Evolutionary conservation across 352 stramenopile genomes (phyloP).

Genomic region (Phytophthora cryptogea): DNA sequence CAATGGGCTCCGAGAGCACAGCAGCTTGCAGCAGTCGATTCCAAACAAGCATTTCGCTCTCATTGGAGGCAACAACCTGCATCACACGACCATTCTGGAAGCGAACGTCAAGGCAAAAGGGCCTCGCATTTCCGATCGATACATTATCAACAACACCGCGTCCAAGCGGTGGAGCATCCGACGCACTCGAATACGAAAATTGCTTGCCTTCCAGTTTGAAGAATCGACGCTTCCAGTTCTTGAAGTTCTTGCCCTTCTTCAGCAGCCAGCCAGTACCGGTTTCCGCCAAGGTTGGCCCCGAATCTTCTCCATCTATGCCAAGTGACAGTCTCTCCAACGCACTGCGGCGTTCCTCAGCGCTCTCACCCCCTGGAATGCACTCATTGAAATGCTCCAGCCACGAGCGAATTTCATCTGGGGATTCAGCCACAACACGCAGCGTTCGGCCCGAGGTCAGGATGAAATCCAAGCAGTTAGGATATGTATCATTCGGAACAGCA

Average conservation of each 20-base stretch:
- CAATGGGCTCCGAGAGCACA: slow-evolving; percentile 37
- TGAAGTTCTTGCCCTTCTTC: slow-evolving; percentile 69
- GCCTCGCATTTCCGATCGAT: slow-evolving; percentile 58
- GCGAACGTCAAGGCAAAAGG: slow-evolving; percentile 68
- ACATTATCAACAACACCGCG: slow-evolving; percentile 58
- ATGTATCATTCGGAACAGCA: slow-evolving; percentile 46
- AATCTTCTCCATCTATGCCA: slow-evolving; percentile 15
- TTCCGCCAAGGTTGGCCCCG: slow-evolving; percentile 31
- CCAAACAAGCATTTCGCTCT: slow-evolving; percentile 68
- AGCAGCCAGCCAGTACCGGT: slow-evolving; percentile 49
- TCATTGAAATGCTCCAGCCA: slow-evolving; percentile 61
- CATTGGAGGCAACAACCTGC: slow-evolving; percentile 52
- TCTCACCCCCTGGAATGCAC: slow-evolving; percentile 25
- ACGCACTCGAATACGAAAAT: slow-evolving; percentile 58
- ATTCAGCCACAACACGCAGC: slow-evolving; percentile 69
- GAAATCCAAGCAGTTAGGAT: slow-evolving; percentile 76
- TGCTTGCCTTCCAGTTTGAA: slow-evolving; percentile 62
- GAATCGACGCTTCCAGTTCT: slow-evolving; percentile 70
- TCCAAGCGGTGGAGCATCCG: slow-evolving; percentile 45
- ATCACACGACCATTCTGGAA: slow-evolving; percentile 73
- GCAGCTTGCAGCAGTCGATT: slow-evolving; percentile 55
- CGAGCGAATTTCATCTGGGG: slow-evolving; percentile 57
- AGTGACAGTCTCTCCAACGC: slow-evolving; percentile 31
- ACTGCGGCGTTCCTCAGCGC: slow-evolving; percentile 27
- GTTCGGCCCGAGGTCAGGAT: slow-evolving; percentile 57